phyloP scores from a whole-genome alignment of 2,329 filamentous ascomycete genomes.

The Dryadomyces quercivorus region DNA sequence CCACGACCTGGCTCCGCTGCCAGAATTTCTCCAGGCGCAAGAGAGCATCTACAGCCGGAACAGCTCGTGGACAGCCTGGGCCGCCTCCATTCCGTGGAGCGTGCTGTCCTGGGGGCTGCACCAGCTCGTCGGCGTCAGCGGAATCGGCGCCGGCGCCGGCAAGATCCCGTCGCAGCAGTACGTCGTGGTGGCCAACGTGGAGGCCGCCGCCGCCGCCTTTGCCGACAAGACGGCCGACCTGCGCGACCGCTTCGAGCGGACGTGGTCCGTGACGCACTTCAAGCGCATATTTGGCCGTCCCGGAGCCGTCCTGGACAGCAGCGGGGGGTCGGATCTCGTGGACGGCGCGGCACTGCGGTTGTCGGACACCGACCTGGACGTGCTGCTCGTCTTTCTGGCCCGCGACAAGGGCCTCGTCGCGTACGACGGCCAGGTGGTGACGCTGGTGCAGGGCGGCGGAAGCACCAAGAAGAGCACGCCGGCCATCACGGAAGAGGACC shows the following conservation, averaged over 20 bases:
- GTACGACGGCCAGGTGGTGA: constrained; percentile 56
- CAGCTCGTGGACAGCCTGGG: constrained; percentile 53
- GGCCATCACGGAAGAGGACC: constrained; percentile 65
- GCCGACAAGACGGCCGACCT: constrained; percentile 28
- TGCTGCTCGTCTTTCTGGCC: constrained; percentile 57
- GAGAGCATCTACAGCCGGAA: constrained; percentile 57
- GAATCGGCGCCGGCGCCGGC: constrained; percentile 13
- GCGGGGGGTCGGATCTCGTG: neutral
- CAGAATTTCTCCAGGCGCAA: constrained; percentile 51
- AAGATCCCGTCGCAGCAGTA: constrained; percentile 42
- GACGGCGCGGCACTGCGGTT: constrained; percentile 29
- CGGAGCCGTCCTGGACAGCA: constrained; percentile 29
- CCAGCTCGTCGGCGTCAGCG: constrained; percentile 48
- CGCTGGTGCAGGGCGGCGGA: constrained; percentile 7
- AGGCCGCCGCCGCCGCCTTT: constrained; percentile 45
- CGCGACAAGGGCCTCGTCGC: constrained; percentile 50
- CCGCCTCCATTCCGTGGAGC: constrained; percentile 51
- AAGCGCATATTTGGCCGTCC: constrained; percentile 36
- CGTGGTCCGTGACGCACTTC: constrained; percentile 57
- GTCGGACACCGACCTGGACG: constrained; percentile 52
- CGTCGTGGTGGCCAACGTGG: constrained; percentile 52
- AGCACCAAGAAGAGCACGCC: constrained; percentile 50
- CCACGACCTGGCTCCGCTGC: constrained; percentile 57
- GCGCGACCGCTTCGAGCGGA: constrained; percentile 47
- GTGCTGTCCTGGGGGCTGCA: constrained; percentile 65